Base-by-base conservation (phyloP, 306 rosid species). In the Corylus avellana region DNA sequence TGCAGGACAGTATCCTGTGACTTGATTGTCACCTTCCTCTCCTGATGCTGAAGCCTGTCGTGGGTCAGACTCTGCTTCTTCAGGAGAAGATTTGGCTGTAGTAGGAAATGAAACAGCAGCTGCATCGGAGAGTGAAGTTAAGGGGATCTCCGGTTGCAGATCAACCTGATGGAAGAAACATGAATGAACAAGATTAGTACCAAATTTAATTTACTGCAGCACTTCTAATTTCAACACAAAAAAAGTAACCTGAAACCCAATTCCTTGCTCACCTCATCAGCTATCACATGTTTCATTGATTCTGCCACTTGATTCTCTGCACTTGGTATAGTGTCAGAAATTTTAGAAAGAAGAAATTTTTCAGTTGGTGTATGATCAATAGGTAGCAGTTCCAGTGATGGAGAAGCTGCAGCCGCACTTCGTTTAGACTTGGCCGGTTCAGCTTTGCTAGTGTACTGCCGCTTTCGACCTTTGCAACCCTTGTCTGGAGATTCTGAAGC, bases 21-120 rank as follows among this genome's bases (percentile, higher is more conserved):
- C 27, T 12, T 29, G 32, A 66, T 37, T 66, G 25, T 37, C 35
- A 46, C 20, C 77, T 37, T 55, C 83, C 9, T 18, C 74, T 76
- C 77, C 83, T 75, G 51, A 77, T 13, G 88, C 82, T 3, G 85
- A 84, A 87, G 74, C 51, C 50, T 61, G 47, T 77, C 73, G 87
- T 4, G 51, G 75, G 73, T 78, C 85, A 73, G 90, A 89, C 49
- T 81, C 82, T 22, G 76, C 63, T 54, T 88, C 97, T 70, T 80
- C 93, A 3, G 87, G 89, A 76, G 94, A 90, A 72, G 82, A 87
- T 64, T 79, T 82, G 46, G 67, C 82, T 55, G 83, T 64, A 14
- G 73, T 35, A 22, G 91, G 85, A 70, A 89, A 77, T 22, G 94
- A 89, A 62, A 47, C 74, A 29, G 87, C 71, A 37, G 49, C 14